Evolutionary conservation across 2,329 filamentous ascomycete genomes (phyloP).

Genomic region (Epichloe glyceriae): DNA sequence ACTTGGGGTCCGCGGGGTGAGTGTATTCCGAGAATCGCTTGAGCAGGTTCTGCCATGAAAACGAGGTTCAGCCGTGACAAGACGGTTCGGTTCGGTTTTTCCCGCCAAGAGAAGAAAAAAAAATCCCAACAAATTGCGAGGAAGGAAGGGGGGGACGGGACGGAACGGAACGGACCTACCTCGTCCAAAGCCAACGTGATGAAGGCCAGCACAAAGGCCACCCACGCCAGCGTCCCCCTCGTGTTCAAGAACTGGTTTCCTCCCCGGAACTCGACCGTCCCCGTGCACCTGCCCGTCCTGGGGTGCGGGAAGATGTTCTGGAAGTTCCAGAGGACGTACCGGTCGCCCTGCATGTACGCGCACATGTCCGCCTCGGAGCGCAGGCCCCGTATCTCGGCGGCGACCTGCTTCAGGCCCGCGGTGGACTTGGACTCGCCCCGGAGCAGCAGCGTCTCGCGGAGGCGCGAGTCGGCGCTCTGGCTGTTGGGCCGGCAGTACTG

Average conservation of each 20-base stretch:
- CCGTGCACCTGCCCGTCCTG: constrained; percentile 23
- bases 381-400: constrained; percentile 15
- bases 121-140: too few species aligned
- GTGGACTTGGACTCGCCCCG: constrained; percentile 15
- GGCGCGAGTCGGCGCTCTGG: constrained; percentile 18
- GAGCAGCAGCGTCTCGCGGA: constrained; percentile 14
- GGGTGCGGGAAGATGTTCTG: constrained; percentile 25
- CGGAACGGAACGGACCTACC: constrained; percentile 12
- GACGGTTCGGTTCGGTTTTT: not conserved
- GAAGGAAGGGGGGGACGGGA: not conserved
- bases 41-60: constrained; percentile 17
- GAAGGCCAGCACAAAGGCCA: constrained; percentile 26
- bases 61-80: not conserved
- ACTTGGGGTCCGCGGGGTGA: constrained; percentile 16
- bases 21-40: constrained; percentile 15
- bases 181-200: constrained; percentile 23
- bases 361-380: constrained; percentile 19
- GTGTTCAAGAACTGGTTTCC: constrained; percentile 26
- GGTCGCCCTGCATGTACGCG: constrained; percentile 25
- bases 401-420: constrained; percentile 15
- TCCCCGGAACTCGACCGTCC: constrained; percentile 26
- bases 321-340: constrained; percentile 29
- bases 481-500: constrained; percentile 23
- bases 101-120: not conserved
- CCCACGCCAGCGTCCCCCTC: constrained; percentile 24